Conservation (phyloP, 192 early-diverging fungal species). For the Coemansia sp. region DNA sequence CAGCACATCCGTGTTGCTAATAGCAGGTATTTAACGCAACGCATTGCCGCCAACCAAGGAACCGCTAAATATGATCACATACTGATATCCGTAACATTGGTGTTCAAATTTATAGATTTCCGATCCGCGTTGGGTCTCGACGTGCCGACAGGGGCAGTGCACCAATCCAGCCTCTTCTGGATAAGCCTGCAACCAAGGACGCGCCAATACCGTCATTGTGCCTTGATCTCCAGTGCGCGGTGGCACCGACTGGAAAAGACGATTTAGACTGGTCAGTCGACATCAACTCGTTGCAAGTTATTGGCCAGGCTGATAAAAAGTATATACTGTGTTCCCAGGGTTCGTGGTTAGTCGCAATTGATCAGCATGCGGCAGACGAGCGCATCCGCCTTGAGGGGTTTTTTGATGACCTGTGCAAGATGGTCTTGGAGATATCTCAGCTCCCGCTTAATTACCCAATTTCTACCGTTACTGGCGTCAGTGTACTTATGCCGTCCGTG, state of each 20-base stretch:
- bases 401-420: constrained; percentile 16
- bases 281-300: constrained; percentile 20
- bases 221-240: background rate
- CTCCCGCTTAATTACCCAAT: constrained; percentile 6
- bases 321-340: constrained; percentile 36
- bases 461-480: constrained; percentile 26
- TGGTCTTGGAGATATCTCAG: constrained; percentile 7
- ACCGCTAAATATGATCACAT: background rate
- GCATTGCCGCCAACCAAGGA: background rate
- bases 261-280: background rate
- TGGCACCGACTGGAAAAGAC: background rate
- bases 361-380: constrained; percentile 57
- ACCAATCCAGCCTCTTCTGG: background rate
- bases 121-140: constrained; percentile 8
- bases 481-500: constrained; percentile 36
- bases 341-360: constrained; percentile 39
- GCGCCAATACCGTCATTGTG: background rate
- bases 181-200: too few species aligned
- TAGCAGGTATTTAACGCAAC: background rate
- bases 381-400: constrained; percentile 33
- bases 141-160: background rate
- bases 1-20: background rate
- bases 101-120: constrained; percentile 14
- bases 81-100: background rate
- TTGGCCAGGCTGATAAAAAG: constrained; percentile 47